Conservation (phyloP, 768 basidiomycete species). For the Boletus eberwhitei region DNA sequence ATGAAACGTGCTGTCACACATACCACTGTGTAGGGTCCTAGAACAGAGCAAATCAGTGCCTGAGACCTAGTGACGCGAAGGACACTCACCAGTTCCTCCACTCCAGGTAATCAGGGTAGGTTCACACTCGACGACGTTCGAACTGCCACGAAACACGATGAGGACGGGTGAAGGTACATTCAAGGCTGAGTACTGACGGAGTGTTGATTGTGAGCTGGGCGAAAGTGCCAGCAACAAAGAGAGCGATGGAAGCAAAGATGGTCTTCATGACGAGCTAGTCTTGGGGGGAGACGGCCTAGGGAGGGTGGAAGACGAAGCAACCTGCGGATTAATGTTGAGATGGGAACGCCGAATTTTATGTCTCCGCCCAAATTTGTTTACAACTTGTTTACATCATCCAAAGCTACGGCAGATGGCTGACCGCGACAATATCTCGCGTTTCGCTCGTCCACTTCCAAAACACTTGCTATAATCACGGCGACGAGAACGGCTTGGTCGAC, state of each 20-base stretch:
- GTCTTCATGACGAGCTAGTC: conserved; percentile 45
- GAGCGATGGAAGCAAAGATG: conserved; percentile 35
- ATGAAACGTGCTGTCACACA: conserved; percentile 24
- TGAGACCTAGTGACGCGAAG: background rate
- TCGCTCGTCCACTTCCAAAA: background rate
- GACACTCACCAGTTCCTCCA: conserved; percentile 53
- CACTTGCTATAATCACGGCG: conserved; percentile 14
- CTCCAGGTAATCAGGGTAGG: conserved; percentile 52
- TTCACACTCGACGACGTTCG: conserved; percentile 52
- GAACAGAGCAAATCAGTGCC: background rate
- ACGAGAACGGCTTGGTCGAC: background rate
- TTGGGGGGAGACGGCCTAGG: conserved; percentile 5
- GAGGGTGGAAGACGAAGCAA: conserved; percentile 5
- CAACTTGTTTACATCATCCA: conserved; percentile 5
- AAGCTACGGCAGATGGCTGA: conserved; percentile 2
- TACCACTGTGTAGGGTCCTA: conserved; percentile 68
- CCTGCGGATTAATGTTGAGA: conserved; percentile 16
- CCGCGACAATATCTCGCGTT: too few species aligned
- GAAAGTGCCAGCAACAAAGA: conserved; percentile 40
- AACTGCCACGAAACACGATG: conserved; percentile 30
- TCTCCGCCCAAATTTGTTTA: conserved; percentile 29
- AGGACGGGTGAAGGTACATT: background rate
- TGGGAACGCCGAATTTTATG: conserved; percentile 27
- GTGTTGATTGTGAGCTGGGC: conserved; percentile 63
- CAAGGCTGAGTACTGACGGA: conserved; percentile 49